Evolutionary conservation across 345 rosid species (phyloP), one percentile per base, ranked within the genome.

Genomic region (Chamaenerion angustifolium): DNA sequence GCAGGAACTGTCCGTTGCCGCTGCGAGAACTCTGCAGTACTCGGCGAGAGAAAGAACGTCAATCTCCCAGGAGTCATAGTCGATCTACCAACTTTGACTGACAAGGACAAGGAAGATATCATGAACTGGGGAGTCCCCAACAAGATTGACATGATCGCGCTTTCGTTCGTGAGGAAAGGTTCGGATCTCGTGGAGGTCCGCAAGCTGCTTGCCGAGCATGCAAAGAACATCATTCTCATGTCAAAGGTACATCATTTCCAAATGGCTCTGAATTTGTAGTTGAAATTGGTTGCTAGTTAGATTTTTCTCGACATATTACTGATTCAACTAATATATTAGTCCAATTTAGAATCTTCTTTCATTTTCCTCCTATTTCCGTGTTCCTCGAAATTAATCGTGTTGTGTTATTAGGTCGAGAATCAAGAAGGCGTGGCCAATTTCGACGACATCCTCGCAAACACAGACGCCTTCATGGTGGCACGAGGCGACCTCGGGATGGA

Each of bases 401-500:
- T n/a, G n/a, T n/a, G 6, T 12, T 5, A 10, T 5, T 56, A 89
- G 97, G 94, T 85, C 21, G 95, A 90, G 67, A 90, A 90, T 64
- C 98, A 90, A 61, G 98, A 90, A 74, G 98, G 98, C 43, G 98
- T 86, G 65, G 95, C 94, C 45, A 90, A 90, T 59, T 90, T 90
- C 16, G 98, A 90, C 61, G 95, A 90, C 52, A 86, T 90, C 49
- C 74, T 90, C 51, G 67, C 81, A 50, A 81, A 86, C 61, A 71
- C 98, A 0, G 98, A 90, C 58, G 98, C 98, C 4, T 90, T 90
- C 62, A 90, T 90, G 98, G 92, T 90, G 57, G 98, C 98, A 1
- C 77, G 98, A 40, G 98, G 98, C 40, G 98, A 90, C 63, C 88
- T 90, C 0, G 98, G 98, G 45, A 90, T 90, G 98, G 98, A 90